Percentiles rank a stretch among this genome's conserved stretches.
Conservation (phyloP, 257 asterid species). For the Lithospermum erythrorhizon region DNA sequence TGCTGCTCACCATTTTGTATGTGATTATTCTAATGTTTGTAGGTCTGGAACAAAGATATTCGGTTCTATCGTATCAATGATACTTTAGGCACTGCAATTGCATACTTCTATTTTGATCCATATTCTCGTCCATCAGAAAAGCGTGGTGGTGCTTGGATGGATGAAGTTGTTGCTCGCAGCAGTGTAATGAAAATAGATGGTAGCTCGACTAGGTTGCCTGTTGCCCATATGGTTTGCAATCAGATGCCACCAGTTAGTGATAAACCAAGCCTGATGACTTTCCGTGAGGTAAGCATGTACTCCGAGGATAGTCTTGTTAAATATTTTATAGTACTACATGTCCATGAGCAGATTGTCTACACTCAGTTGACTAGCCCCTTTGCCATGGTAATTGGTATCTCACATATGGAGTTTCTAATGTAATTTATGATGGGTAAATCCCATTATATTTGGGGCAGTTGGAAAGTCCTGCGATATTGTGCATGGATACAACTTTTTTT, state of each 20-base stretch:
- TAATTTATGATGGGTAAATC: neutral
- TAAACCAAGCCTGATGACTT: constrained; percentile 98
- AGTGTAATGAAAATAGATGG: constrained; percentile 72
- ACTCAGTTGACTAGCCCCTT: neutral
- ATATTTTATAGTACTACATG: neutral
- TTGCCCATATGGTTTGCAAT: constrained; percentile 97
- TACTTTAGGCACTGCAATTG: constrained; percentile 68
- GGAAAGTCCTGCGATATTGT: neutral
- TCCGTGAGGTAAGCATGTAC: constrained; percentile 54
- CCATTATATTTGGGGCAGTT: neutral
- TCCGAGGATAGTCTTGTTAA: constrained; percentile 3
- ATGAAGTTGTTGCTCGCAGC: constrained; percentile 87
- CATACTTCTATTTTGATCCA: constrained; percentile 92
- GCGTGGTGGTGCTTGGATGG: constrained; percentile 99
- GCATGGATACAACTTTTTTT: no score
- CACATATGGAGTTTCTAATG: neutral
- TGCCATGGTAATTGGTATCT: neutral
- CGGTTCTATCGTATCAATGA: constrained; percentile 74
- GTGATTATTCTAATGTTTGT: constrained; percentile 9
- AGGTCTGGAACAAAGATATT: constrained; percentile 95
- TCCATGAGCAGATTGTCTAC: neutral
- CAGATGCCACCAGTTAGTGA: constrained; percentile 99
- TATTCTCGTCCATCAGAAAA: constrained; percentile 98
- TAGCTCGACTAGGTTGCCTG: constrained; percentile 75
- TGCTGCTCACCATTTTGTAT: neutral